Percentiles rank a stretch among this genome's conserved stretches.
Evolutionary conservation across 805 yeast genomes (phyloP).

Genomic region (Starmerella kuoi): DNA sequence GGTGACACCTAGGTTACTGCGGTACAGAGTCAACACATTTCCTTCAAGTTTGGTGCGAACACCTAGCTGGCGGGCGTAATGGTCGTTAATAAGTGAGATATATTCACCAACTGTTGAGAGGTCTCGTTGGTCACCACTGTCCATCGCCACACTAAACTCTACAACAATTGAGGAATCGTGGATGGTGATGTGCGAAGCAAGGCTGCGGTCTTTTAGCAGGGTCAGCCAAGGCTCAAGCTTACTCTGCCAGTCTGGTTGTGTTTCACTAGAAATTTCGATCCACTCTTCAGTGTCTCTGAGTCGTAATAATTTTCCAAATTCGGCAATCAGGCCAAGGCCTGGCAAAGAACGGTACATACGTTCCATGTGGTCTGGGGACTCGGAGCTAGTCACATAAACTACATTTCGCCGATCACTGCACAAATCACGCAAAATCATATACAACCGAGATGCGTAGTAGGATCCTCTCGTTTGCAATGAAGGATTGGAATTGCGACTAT

Average conservation of each 20-base stretch:
- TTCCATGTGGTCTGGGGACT: conserved; percentile 53
- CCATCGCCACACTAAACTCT: conserved; percentile 41
- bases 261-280: conserved; percentile 26
- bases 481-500: neutral
- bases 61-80: conserved; percentile 39
- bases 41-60: conserved; percentile 69
- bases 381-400: conserved; percentile 60
- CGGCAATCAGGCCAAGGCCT: conserved; percentile 74
- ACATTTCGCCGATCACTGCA: conserved; percentile 45
- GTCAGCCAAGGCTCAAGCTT: conserved; percentile 43
- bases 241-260: conserved; percentile 41
- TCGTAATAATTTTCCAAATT: conserved; percentile 70
- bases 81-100: conserved; percentile 70
- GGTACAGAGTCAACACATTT: conserved; percentile 60
- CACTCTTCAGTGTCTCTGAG: conserved; percentile 34
- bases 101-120: conserved; percentile 66
- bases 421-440: conserved; percentile 47
- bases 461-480: neutral
- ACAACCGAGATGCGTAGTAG: conserved; percentile 22
- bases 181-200: conserved; percentile 59
- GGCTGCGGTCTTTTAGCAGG: conserved; percentile 60
- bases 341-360: conserved; percentile 55
- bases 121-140: conserved; percentile 42
- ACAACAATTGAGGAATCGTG: conserved; percentile 69
- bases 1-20: conserved; percentile 41